Base-by-base conservation (phyloP, 768 basidiomycete species). In the Boletus huronensis region DNA sequence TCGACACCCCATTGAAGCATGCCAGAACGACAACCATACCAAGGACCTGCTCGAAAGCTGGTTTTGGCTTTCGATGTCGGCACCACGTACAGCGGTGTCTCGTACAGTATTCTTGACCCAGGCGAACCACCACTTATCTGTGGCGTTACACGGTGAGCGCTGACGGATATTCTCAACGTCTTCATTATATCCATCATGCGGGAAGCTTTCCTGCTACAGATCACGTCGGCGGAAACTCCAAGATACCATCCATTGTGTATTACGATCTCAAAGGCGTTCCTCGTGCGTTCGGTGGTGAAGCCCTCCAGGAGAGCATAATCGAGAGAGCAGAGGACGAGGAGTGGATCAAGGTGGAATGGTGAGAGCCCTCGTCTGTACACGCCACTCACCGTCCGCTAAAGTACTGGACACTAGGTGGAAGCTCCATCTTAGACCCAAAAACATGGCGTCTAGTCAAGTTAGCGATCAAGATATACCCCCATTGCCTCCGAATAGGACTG, bases 61-160 rank as follows among this genome's bases (percentile, higher is more conserved):
- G 74, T 81, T 5, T 57, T 82, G 25, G 79, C 79, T 0, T 77
- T 82, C 35, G 81, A 82, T 52, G 63, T 82, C 2, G 81, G 81
- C 8, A 82, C 77, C 1, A 82, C 78, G 3, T 80, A 67, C 44
- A 80, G 79, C 32, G 78, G 78, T 4, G 69, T 81, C 9, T 78
- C 77, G 0, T 81, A 81, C 55, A 60, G 65, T 39, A 62, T 71
- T 35, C 69, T 71, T 17, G 60, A 63, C 46, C 69, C 70, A 32
- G 70, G 67, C 7, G 64, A 72, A 36, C 58, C 60, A 31, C 67
- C 67, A 2, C 39, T 62, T 31, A 42, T 64, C 34, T 54, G 35
- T 31, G 56, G 64, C 11, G 62, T 66, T 7, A 58, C 61, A 29
- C 62, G 69, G 70, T 71, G 34, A 51, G 64, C 13, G 11, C 25